Conservation (phyloP, 768 basidiomycete species). For the Kondoa malvinella region DNA sequence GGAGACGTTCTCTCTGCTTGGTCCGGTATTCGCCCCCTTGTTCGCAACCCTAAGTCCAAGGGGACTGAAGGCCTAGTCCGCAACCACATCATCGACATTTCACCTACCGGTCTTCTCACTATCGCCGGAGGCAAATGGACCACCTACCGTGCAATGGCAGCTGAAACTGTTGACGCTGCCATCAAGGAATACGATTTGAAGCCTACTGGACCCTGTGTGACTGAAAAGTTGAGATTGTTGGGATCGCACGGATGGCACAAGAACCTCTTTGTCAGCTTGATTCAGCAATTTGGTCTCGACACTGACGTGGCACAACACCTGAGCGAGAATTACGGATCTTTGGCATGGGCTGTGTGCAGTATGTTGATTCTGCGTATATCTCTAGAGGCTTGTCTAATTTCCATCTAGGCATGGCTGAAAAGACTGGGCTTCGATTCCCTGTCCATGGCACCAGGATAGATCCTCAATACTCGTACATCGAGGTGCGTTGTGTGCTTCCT, state of each 20-base stretch:
- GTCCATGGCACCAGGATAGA: conserved; percentile 59
- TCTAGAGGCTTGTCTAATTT: neutral
- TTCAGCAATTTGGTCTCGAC: conserved; percentile 53
- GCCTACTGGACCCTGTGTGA: conserved; percentile 45
- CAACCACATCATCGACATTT: conserved; percentile 80
- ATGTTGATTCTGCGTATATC: neutral
- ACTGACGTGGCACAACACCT: conserved; percentile 81
- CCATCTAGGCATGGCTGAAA: conserved; percentile 42
- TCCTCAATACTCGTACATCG: conserved; percentile 66
- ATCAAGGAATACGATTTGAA: conserved; percentile 58
- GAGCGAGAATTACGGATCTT: conserved; percentile 84
- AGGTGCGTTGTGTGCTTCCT: conserved; percentile 28
- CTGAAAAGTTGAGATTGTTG: conserved; percentile 61
- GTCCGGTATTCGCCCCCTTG: conserved; percentile 79
- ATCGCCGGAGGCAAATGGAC: conserved; percentile 99
- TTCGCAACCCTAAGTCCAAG: conserved; percentile 57
- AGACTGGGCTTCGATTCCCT: conserved; percentile 69
- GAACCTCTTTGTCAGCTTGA: conserved; percentile 91
- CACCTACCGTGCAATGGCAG: conserved; percentile 87
- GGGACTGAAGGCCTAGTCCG: conserved; percentile 75
- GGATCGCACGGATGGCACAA: conserved; percentile 87
- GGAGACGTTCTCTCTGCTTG: conserved; percentile 92
- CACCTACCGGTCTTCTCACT: conserved; percentile 64
- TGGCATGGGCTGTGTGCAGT: conserved; percentile 79
- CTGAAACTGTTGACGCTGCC: conserved; percentile 80